phyloP scores from a whole-genome alignment of 2,329 filamentous ascomycete species.

The Huntiella moniliformis region DNA sequence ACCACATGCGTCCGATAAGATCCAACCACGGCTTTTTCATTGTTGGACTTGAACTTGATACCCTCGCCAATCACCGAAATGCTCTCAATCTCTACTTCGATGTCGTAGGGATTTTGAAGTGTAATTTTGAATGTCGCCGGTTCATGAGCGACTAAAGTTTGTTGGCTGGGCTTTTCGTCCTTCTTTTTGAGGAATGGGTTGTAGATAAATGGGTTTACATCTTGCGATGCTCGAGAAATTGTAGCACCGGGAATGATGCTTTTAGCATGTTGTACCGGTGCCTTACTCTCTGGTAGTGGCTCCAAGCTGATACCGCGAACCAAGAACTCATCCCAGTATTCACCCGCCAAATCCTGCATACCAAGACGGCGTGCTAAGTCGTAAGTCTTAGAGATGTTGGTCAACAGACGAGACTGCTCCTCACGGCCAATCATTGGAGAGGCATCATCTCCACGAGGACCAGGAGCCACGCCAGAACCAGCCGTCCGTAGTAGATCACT shows the following conservation, averaged over 20 bases:
- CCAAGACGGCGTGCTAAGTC: conserved; percentile 60
- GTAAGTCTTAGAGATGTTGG: conserved; percentile 72
- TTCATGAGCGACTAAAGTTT: conserved; percentile 62
- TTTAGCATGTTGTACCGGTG: conserved; percentile 46
- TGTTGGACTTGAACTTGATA: conserved; percentile 47
- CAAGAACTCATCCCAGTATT: conserved; percentile 96
- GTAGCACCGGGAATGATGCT: conserved; percentile 32
- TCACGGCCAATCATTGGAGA: conserved; percentile 55
- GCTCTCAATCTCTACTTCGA: conserved; percentile 76
- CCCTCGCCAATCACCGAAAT: conserved; percentile 59
- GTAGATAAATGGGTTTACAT: conserved; percentile 77
- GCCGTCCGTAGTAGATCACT: conserved; percentile 67
- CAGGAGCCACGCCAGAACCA: conserved; percentile 61
- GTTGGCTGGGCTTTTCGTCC: conserved; percentile 40
- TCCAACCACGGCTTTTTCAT: conserved; percentile 50
- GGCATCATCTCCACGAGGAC: conserved; percentile 46
- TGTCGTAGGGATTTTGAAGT: conserved; percentile 85
- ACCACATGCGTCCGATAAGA: conserved; percentile 71
- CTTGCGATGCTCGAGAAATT: conserved; percentile 34
- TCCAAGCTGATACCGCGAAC: conserved; percentile 60
- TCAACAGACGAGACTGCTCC: conserved; percentile 68
- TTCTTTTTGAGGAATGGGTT: conserved; percentile 69
- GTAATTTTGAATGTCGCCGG: conserved; percentile 60
- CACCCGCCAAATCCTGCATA: conserved; percentile 48
- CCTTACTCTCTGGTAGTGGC: conserved; percentile 36